Percentiles rank a stretch among this genome's conserved stretches.
phyloP scores from a whole-genome alignment of 148 eudicot species.

The Chenopodium berlandieri region DNA sequence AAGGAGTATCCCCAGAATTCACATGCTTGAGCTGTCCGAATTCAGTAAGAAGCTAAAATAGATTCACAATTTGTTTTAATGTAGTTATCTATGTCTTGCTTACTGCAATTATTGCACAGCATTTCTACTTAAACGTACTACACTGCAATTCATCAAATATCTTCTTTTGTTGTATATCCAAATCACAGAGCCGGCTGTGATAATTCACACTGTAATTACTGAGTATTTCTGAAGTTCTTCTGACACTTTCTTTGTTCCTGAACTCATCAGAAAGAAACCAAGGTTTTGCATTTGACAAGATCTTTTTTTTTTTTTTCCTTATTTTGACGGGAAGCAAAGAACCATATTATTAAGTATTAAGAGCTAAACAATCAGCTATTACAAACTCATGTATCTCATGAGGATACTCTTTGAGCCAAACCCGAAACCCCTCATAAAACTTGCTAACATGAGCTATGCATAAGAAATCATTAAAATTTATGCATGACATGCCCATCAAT shows the following conservation, averaged over 20 bases:
- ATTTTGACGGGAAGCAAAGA: too few species aligned
- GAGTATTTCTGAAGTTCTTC: neutral
- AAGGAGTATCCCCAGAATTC: conserved; percentile 67
- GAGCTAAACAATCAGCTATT: too few species aligned
- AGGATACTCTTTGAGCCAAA: too few species aligned
- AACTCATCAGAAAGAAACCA: neutral
- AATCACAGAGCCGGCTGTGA: neutral
- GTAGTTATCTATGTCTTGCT: conserved; percentile 1
- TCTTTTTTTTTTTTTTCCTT: too few species aligned
- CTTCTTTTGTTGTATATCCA: neutral
- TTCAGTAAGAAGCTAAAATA: conserved; percentile 85
- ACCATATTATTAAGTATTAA: too few species aligned
- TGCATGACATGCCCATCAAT: neutral
- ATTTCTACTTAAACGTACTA: neutral
- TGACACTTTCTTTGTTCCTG: neutral
- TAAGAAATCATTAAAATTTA: neutral
- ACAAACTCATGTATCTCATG: too few species aligned
- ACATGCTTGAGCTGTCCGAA: conserved; percentile 67
- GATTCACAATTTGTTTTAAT: conserved; percentile 17
- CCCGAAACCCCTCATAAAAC: too few species aligned
- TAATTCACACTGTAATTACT: neutral
- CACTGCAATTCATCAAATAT: neutral
- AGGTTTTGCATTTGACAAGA: neutral
- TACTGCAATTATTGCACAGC: neutral
- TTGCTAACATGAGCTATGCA: too few species aligned